These are phyloP conservation scores for Nakaseomyces bracarensis DNA, from an alignment of 1,139 yeast genomes.

Conservation along the genomic window DNA sequence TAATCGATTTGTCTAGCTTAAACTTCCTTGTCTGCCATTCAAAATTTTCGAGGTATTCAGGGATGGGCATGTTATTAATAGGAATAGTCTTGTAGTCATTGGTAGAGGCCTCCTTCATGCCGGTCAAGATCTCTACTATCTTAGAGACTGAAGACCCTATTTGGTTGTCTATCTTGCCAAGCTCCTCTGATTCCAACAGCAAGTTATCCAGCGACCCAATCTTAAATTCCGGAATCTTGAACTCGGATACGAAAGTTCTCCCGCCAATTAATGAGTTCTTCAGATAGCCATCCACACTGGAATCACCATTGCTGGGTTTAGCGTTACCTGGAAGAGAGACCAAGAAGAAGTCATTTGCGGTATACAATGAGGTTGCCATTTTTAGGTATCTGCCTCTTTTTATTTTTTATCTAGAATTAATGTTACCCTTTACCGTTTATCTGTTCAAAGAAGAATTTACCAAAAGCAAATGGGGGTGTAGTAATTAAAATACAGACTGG, in stretches of 20 bases:
- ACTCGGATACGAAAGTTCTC: constrained; percentile 32
- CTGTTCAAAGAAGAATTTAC: too few species aligned
- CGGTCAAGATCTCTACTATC: constrained; percentile 66
- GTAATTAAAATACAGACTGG: too few species aligned
- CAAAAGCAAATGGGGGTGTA: too few species aligned
- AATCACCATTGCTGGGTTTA: constrained; percentile 39
- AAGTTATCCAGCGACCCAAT: constrained; percentile 91
- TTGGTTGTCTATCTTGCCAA: constrained; percentile 70
- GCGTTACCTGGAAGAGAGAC: constrained; percentile 44
- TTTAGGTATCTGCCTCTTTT: too few species aligned
- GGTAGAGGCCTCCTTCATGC: constrained; percentile 37
- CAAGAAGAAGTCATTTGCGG: constrained; percentile 33
- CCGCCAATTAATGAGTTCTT: constrained; percentile 32
- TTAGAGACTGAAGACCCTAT: constrained; percentile 61
- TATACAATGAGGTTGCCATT: constrained; percentile 24
- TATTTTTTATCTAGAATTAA: too few species aligned
- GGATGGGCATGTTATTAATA: constrained; percentile 39
- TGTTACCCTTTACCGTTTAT: too few species aligned
- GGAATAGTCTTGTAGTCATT: constrained; percentile 43
- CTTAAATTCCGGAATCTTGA: constrained; percentile 78
- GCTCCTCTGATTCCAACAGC: constrained; percentile 84
- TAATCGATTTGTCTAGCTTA: constrained; percentile 74
- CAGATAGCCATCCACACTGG: constrained; percentile 36
- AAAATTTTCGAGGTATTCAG: constrained; percentile 62
- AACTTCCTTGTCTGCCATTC: constrained; percentile 84